Evolutionary conservation across 495 filamentous ascomycete genomes (phyloP).

Genomic region (Symbiotaphrina buchneri): DNA sequence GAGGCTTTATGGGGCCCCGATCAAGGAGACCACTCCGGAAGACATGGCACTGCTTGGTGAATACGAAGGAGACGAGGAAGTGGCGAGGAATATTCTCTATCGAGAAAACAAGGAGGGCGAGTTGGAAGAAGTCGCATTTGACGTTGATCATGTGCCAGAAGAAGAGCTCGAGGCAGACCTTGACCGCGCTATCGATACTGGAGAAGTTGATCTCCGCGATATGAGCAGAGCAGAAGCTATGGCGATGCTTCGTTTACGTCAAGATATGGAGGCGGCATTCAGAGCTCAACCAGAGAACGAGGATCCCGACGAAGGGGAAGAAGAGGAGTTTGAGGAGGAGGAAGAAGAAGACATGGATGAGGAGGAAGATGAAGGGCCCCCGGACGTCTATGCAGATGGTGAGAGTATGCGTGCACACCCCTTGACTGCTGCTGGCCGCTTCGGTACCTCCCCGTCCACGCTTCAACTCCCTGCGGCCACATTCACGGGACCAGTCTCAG

Average conservation of each 20-base stretch:
- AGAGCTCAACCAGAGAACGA: constrained; percentile 5
- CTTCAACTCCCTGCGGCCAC: constrained; percentile 39
- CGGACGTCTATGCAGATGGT: constrained; percentile 9
- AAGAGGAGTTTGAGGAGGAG: constrained; percentile 21
- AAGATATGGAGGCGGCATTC: constrained; percentile 20
- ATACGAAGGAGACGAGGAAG: background rate
- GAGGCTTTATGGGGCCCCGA: constrained; percentile 53
- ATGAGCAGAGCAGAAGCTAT: constrained; percentile 26
- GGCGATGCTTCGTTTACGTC: constrained; percentile 22
- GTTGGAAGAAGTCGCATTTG: constrained; percentile 11
- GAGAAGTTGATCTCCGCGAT: constrained; percentile 12
- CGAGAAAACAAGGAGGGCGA: constrained; percentile 8
- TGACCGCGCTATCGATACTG: no score
- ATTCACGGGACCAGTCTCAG: constrained; percentile 42
- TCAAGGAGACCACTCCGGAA: constrained; percentile 21
- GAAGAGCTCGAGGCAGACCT: background rate
- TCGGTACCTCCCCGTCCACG: constrained; percentile 43
- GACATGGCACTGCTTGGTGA: constrained; percentile 5
- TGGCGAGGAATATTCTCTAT: background rate
- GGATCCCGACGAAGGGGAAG: constrained; percentile 17
- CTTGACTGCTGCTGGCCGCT: constrained; percentile 37
- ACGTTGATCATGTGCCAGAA: background rate
- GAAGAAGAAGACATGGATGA: constrained; percentile 10
- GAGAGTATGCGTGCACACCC: constrained; percentile 33
- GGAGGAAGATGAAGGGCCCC: constrained; percentile 9